Base-by-base conservation (phyloP, 2,329 filamentous ascomycete species). In the Truncatella angustata region DNA sequence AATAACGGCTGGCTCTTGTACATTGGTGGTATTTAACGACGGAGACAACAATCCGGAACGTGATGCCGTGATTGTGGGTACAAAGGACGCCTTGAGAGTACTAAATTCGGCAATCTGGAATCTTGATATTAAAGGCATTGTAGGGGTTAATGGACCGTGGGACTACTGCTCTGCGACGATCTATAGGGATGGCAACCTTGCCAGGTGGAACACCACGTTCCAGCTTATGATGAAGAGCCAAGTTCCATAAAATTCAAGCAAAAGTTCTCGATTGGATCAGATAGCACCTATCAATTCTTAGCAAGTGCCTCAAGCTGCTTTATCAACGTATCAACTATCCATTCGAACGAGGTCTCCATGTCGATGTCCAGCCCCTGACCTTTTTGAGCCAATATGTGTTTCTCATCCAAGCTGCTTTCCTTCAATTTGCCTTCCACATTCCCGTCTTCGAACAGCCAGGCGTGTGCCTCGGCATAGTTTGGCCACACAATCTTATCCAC, bases 401-500 rank as follows among this genome's bases (percentile, higher is more conserved):
- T 71, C 51, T 65, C 65, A 21, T 58, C 55, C 58, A 82, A 67
- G 44, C 77, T 73, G 0, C 73, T 69, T 16, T 71, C 65, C 36
- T 80, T 74, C 9, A 85, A 64, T 7, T 7, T 35, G n/a, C 81
- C 81, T 60, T 88, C 81, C 0, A 90, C 88, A 64, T 92, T 74
- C 0, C 82, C 86, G 6, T 74, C 72, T 57, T 85, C 70, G 65
- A 97, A 94, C 67, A 99, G 74, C 78, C 90, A 96, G 20, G 76
- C 75, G 72, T 97, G 92, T 61, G 91, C 84, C 49, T 81, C 77
- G 3, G 88, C 89, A 69, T 97, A 97, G 62, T 96, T 93, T 3
- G 93, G 93, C 94, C 94, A 99, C 4, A 99, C 94, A 50, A 99
- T 81, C 66, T 88, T 82, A 67, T 97, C 92, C 34, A 97, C 91